Base-by-base conservation (phyloP, 2,329 filamentous ascomycete genomes). In the Trichoderma oligosporum region DNA sequence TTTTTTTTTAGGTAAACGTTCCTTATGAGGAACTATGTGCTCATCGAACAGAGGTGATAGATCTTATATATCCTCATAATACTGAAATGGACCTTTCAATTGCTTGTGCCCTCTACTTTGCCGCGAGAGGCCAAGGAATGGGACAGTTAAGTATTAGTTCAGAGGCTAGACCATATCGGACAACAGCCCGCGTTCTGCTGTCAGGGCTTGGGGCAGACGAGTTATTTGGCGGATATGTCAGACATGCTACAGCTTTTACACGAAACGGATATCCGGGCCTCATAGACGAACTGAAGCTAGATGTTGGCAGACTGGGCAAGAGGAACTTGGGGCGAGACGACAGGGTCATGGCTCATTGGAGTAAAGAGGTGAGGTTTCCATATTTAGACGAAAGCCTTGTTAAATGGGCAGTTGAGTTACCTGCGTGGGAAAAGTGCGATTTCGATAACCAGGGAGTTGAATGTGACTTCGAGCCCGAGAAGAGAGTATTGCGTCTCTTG, bases 11-110 rank as follows among this genome's bases (percentile, higher is more conserved):
- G 77, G 80, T 97, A 56, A 87, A 99, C 66, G 78, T 99, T 25
- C 88, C 93, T 0, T 97, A 93, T 68, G 68, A 77, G 5, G 88
- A 95, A 64, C 88, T 86, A 0, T 68, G 85, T 41, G 77, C 79
- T 2, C 88, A 96, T 65, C 84, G 89, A 60, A 67, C 79, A 3
- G 80, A 79, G 24, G 82, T 99, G 18, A 81, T 92, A 35, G 80
- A 83, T 2, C 77, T 99, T 16, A 97, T 99, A 70, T 80, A 88
- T 64, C 94, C 94, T 0, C 94, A 99, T 72, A 93, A 96, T 63
- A 99, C 94, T 0, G 94, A 99, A 72, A 99, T 99, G 94, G 94
- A 99, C 66, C 78, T 99, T 1, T 99, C 94, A 3, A 99, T 99
- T 65, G 88, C 89, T 0, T 87, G 83, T 64, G 94, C 94, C 0